Conservation (phyloP, 192 early-diverging fungal species). For the Piromyces finnis region DNA sequence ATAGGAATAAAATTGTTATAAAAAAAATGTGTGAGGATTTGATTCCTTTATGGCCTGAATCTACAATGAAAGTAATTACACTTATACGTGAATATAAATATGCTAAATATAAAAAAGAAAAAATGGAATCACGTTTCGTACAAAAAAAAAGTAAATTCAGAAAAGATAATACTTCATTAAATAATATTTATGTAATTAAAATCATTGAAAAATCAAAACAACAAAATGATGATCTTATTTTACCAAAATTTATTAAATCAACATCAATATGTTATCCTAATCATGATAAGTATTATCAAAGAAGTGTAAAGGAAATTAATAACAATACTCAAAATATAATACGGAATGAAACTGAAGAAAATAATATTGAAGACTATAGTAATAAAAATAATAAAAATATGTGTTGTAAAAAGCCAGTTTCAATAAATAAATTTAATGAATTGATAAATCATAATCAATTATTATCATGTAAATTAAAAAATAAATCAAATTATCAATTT, state of each 20-base stretch:
- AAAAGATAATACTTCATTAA: neutral
- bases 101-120: neutral
- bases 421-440: no score
- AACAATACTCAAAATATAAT: no score
- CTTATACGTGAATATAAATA: neutral
- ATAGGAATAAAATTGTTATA: neutral
- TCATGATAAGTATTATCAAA: neutral
- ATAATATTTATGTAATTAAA: neutral
- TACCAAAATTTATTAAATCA: neutral
- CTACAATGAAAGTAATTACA: neutral
- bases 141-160: neutral
- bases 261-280: neutral
- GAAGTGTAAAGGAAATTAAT: neutral
- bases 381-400: no score
- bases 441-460: no score
- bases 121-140: neutral
- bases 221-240: neutral
- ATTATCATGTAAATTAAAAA: no score
- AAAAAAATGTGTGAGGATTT: neutral
- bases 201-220: neutral
- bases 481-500: no score
- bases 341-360: no score
- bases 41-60: neutral
- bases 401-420: no score
- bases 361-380: no score